A percentile compares a stretch with the other conserved stretches of the same genome.
Evolutionary conservation across 163 green algal species (phyloP).

Genomic region (Smithsoniella earleae): DNA sequence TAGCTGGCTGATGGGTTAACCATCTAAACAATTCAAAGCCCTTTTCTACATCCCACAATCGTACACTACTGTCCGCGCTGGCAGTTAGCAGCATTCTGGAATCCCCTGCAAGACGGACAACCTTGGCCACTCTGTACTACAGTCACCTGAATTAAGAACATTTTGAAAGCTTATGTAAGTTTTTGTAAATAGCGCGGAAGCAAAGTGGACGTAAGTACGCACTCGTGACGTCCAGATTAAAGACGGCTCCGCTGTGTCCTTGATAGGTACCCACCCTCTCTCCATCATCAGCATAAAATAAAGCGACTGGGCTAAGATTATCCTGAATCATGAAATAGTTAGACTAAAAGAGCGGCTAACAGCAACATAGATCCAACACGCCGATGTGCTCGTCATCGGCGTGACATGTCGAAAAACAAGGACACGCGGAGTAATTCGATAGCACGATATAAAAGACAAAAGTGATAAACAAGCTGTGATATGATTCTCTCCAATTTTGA

Average conservation of each 20-base stretch:
- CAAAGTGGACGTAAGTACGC: constrained; percentile 24
- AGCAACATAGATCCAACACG: neutral
- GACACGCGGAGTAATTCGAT: neutral
- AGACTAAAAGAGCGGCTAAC: neutral
- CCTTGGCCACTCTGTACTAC: no score
- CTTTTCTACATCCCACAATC: constrained; percentile 71
- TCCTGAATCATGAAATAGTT: constrained; percentile 35
- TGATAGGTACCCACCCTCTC: constrained; percentile 86
- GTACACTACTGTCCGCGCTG: constrained; percentile 72
- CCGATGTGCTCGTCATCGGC: neutral
- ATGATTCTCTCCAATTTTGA: no score
- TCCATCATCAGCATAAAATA: constrained; percentile 71
- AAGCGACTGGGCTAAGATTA: constrained; percentile 68
- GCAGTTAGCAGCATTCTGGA: constrained; percentile 71
- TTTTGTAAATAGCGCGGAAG: neutral
- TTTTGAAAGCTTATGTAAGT: neutral
- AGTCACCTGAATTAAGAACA: neutral
- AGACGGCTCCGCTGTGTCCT: constrained; percentile 93
- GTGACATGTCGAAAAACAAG: neutral
- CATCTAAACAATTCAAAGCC: constrained; percentile 66
- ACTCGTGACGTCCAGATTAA: constrained; percentile 83
- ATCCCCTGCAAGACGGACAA: constrained; percentile 52
- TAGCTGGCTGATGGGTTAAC: constrained; percentile 15
- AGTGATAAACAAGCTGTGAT: no score
- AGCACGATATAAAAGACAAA: neutral